A percentile compares a stretch with the other conserved stretches of the same genome.
Conservation (phyloP, 2,329 filamentous ascomycete species). For the Neonectria faginata region DNA sequence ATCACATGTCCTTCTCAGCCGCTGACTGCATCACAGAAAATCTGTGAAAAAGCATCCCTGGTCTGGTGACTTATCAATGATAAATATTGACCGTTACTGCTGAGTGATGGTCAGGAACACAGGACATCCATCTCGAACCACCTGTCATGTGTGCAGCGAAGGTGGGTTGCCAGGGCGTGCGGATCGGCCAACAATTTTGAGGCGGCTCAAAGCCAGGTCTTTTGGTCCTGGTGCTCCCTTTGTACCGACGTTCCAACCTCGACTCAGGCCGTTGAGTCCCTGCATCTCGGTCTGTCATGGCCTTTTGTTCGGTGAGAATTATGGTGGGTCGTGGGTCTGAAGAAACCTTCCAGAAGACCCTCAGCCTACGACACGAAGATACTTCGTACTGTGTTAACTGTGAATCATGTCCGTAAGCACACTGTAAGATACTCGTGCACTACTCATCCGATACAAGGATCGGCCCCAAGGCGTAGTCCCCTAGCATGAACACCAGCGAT, state of each 20-base stretch:
- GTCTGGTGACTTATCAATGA: neutral
- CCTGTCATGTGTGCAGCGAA: no score
- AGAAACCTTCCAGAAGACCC: conserved; percentile 49
- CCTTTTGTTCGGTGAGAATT: conserved; percentile 35
- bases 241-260: conserved; percentile 21
- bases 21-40: neutral
- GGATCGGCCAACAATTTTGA: conserved; percentile 12
- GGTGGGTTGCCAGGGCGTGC: conserved; percentile 1
- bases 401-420: neutral
- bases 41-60: neutral
- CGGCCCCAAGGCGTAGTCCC: conserved; percentile 23
- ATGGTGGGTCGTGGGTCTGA: conserved; percentile 38
- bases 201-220: neutral
- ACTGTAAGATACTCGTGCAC: conserved; percentile 33
- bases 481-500: conserved; percentile 19
- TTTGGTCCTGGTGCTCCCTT: conserved; percentile 16
- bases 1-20: conserved; percentile 2
- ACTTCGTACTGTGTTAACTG: conserved; percentile 30
- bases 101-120: neutral
- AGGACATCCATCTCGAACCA: neutral
- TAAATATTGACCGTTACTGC: neutral
- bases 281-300: conserved; percentile 34
- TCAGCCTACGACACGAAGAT: conserved; percentile 30
- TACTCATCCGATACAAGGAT: conserved; percentile 22
- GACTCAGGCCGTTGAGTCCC: conserved; percentile 18